These are phyloP conservation scores for Oryza meyeriana DNA, from an alignment of 176 grass and related monocot species.

Conservation along the genomic window DNA sequence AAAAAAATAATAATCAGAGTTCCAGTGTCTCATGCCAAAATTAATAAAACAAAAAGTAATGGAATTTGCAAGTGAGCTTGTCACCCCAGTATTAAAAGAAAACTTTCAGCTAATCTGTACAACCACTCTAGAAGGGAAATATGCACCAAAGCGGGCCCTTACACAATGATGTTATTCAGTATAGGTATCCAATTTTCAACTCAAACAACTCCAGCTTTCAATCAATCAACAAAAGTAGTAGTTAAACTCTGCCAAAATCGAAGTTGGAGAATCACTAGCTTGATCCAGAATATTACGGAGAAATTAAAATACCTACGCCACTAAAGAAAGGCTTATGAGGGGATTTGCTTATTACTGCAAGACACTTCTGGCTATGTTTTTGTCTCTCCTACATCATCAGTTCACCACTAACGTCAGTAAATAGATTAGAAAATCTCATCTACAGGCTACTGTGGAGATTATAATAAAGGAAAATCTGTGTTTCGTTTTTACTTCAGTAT, in stretches of 20 bases:
- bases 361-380: background rate
- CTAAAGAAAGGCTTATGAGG: background rate
- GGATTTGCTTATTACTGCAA: background rate
- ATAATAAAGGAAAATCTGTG: background rate
- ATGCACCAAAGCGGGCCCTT: background rate
- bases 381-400: background rate
- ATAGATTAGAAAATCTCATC: background rate
- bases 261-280: background rate
- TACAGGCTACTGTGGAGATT: background rate
- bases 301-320: background rate
- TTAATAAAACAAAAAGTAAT: background rate
- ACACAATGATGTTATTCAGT: background rate
- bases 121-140: background rate
- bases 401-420: background rate
- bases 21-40: background rate
- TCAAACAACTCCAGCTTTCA: background rate
- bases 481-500: background rate
- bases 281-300: background rate
- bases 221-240: background rate
- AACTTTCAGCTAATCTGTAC: background rate
- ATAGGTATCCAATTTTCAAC: background rate
- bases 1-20: background rate
- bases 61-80: background rate
- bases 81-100: background rate
- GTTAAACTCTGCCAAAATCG: background rate